Evolutionary conservation across 176 grass and related monocot species (phyloP), one percentile per base, ranked within the genome.

Genomic region (Coix lacrymajobi): DNA sequence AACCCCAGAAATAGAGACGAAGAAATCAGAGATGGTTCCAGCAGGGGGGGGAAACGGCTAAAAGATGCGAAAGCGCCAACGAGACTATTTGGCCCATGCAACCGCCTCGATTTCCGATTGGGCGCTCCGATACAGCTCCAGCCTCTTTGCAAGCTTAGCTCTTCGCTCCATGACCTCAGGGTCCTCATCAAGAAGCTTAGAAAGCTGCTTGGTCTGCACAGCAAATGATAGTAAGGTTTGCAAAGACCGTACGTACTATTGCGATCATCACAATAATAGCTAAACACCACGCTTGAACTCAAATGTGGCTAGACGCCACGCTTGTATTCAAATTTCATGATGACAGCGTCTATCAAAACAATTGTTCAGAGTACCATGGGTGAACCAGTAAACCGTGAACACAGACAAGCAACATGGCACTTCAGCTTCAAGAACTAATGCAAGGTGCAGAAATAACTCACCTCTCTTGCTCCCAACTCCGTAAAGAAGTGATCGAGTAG

Each of bases 401-500:
- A 31, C 26, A 56, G 48, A 36, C 2, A 57, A 24, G 48, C 72
- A n/a, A 38, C 37, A 7, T 24, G 7, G 37, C 17, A 15, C 11
- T 69, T 69, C 66, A 40, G 66, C 20, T 25, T 15, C 37, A 25
- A 69, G 2, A 44, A 28, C 38, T 40, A 7, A 70, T n/a, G 65
- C 33, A n/a, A 11, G 7, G 17, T 38, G 19, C 65, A 16, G 26
- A 49, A 73, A 20, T 31, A 20, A 73, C 61, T 89, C 45, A 99
- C 96, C 93, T 96, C 96, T 89, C 90, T 99, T 63, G 93, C 89
- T 66, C 96, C 96, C 83, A 99, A 72, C 56, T 99, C 96, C 28
- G 96, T 99, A 64, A 99, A 99, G 89, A 99, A 99, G 73, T 94
- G 93, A 88, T 99, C 96, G 2, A 99, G 96, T 63, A 99, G 85